Base-by-base conservation (phyloP, 1,139 yeast genomes). In the Candida sojae region DNA sequence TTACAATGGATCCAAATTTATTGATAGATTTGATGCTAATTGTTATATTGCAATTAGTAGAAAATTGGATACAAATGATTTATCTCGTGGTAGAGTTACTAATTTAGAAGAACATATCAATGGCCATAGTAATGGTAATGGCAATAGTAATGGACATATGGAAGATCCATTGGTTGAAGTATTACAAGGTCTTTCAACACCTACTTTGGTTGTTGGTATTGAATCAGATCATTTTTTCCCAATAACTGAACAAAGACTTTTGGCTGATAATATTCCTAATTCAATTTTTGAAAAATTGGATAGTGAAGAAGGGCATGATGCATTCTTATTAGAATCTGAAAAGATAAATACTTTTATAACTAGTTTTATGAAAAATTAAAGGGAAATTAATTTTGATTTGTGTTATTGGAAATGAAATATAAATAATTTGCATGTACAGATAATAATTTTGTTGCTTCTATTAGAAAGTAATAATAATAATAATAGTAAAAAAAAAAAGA, bases 241-340 rank as follows among this genome's bases (percentile, higher is more conserved):
- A 0, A 85, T 88, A 57, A 81, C 91, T 17, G 99, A 93, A 67
- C 99, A 93, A 67, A 90, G 88, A 58, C 79, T 85, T 48, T 75
- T 93, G 47, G 96, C 96, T 1, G 79, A 82, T 41, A 73, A 84
- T 62, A 80, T 93, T 49, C 95, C 95, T 5, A 77, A 86, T 56
- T 78, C 96, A 2, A 66, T 59, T 6, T 73, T 93, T 54, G 83
- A 84, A 55, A 82, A 82, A 58, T 84, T 93, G 45, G 83, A 86
- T 53, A 90, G 97, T 1, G 96, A 95, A n/a, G 99, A 93, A 61
- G 99, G 99, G 13, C 99, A 93, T 63, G 99, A 93, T 71, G 99
- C 99, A 1, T 93, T 93, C 62, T 71, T 93, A 53, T 74, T 93
- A 45, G 99, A 93, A 66, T 93, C 93, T 66, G 87, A 83, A 46